Base-by-base conservation (phyloP, 2,329 filamentous ascomycete genomes). In the Penicillium verrucosum region DNA sequence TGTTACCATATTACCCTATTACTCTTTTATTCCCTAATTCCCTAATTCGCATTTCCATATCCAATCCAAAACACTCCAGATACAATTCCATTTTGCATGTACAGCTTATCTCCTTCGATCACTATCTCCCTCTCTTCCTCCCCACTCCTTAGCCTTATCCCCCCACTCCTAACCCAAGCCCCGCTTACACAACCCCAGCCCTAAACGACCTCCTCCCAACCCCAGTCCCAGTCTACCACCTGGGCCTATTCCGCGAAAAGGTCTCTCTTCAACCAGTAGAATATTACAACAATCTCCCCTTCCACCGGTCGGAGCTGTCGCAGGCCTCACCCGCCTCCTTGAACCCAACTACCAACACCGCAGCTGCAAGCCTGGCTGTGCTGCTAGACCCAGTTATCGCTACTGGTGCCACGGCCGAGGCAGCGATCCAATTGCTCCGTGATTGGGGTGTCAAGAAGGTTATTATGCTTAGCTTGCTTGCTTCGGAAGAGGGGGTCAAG, bases 201-300 rank as follows among this genome's bases (percentile, higher is more conserved):
- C 79, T 96, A 42, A 88, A 93, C 78, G 87, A 86, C 29, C 82
- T 97, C 67, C 90, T 97, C 57, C 92, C 93, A 18, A 72, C 76
- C 37, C 83, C 90, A 14, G 89, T 93, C 32, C 88, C 92, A 7
- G 85, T 97, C 62, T 92, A 97, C 78, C 93, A 97, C 73, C 88
- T 97, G 8, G 93, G 94, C 64, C 88, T 97, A 70, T 97, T 93
- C 81, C 90, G 93, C 69, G 92, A 97, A 73, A 90, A 89, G 55
- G 85, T 85, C 51, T 92, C 90, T 34, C 87, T 96, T 51, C 86
- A 91, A 67, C 92, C 93, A 3, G 92, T 97, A 57, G 92, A 97
- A 77, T 97, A 97, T 82, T 97, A 97, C 84, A 97, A 97, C 81
- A 97, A 97, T 75, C 87, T 97, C 18, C 92, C 92, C 36, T 66